Base-by-base conservation (phyloP, 1,139 yeast genomes). In the Yamadazyma membranifaciens region DNA sequence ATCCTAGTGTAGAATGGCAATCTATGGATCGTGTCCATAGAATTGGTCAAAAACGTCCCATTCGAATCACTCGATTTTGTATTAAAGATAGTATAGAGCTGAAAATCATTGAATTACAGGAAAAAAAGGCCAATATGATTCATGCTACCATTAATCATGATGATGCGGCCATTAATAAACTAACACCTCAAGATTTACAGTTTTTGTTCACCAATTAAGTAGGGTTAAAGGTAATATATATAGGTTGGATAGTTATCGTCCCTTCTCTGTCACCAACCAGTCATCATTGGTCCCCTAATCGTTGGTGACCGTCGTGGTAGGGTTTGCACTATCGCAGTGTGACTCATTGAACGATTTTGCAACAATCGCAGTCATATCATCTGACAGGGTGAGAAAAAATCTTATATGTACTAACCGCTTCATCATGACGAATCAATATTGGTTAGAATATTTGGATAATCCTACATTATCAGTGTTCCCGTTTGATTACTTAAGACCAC, bases 21-120 rank as follows among this genome's bases (percentile, higher is more conserved):
- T 86, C 95, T 37, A 96, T 95, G 67, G 99, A 94, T 62, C 81
- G 99, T 64, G 97, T 92, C 16, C 98, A 92, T 64, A 81, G 98
- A 66, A 92, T 92, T 48, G 98, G 98, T 4, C 99, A 92, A 60
- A 87, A 80, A 54, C 69, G 98, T 47, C 98, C 98, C 0, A 96
- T 92, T n/a, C 77, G 87, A 48, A 89, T 92, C 52, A 88, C 96
- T 5, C 75, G 97, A 37, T 81, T 92, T 55, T 88, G 96, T 54
- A 89, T 92, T 42, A 97, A 89, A 54, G 98, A 92, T 62, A 87
- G 96, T 56, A 94, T 94, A 38, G 99, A 94, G 67, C 85, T 94
- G 57, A 85, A 96, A 60, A 92, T 92, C 51, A 87, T 94, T 39
- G 98, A 92, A 58, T 65, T 92, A 37, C 98, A 92, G 59, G 98